Conservation (phyloP, 225 moss, liverwort and hornwort species). For the Pleurozium schreberi region DNA sequence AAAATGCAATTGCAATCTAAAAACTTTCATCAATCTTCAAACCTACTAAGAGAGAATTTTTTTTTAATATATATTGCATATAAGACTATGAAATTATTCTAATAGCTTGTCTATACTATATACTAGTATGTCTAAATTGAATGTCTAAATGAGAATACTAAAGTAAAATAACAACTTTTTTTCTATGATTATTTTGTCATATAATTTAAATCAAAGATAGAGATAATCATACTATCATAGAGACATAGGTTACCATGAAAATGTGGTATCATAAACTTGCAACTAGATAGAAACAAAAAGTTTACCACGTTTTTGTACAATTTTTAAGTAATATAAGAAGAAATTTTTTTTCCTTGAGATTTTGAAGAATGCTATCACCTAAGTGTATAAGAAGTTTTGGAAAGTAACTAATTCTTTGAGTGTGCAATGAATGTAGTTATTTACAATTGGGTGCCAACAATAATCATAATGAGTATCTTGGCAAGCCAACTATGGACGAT, state of each 20-base stretch:
- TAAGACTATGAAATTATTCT: neutral
- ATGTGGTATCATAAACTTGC: neutral
- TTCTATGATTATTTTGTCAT: too few species aligned
- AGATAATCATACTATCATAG: fast-evolving
- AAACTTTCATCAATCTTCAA: neutral
- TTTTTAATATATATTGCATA: too few species aligned
- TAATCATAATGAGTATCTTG: neutral
- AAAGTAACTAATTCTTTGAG: neutral
- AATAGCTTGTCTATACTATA: neutral
- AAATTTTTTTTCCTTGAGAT: too few species aligned
- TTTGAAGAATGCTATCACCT: neutral
- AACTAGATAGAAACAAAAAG: neutral
- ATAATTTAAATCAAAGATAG: neutral
- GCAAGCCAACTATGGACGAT: neutral
- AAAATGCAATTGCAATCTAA: neutral
- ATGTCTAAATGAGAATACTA: fast-evolving
- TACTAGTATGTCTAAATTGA: neutral
- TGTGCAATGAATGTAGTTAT: neutral
- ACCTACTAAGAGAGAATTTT: fast-evolving
- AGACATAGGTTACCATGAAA: neutral
- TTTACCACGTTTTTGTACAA: neutral
- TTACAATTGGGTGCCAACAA: neutral
- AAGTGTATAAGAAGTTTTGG: neutral
- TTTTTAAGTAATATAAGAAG: neutral
- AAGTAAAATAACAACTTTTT: neutral